A percentile compares a stretch with the other conserved stretches of the same genome.
Evolutionary conservation across 306 rosid species (phyloP).

Genomic region (Arachis hypogaea): DNA sequence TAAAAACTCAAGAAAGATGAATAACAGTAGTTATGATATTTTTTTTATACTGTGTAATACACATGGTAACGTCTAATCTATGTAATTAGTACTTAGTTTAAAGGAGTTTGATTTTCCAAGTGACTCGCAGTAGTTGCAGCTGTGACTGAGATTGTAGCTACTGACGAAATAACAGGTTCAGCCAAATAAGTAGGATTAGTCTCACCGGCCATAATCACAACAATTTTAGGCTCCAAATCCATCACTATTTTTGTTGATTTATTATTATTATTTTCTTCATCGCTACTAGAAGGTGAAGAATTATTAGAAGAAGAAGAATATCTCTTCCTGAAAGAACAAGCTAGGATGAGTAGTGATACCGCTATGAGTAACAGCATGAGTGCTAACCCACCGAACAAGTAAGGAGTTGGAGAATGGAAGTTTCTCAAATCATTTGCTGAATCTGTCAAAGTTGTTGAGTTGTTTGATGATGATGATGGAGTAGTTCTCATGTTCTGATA

Average conservation of each 20-base stretch:
- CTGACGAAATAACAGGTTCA: constrained; percentile 43
- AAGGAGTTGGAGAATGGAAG: constrained; percentile 72
- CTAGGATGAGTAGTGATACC: constrained; percentile 53
- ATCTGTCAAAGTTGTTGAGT: constrained; percentile 23
- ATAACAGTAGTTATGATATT: no score
- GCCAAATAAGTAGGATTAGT: constrained; percentile 74
- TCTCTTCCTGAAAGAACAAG: constrained; percentile 50
- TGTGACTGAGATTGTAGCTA: constrained; percentile 6
- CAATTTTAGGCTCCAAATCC: constrained; percentile 51
- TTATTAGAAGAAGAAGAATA: not conserved
- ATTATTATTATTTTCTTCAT: constrained; percentile 18
- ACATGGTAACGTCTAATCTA: not conserved
- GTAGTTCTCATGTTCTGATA: constrained; percentile 40
- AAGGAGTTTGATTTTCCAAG: not conserved
- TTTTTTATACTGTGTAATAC: no score
- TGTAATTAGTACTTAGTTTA: not conserved
- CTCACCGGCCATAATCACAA: constrained; percentile 88
- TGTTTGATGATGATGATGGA: constrained; percentile 1
- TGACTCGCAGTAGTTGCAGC: not conserved
- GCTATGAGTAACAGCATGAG: constrained; percentile 57
- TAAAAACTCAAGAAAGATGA: no score
- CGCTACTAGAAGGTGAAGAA: not conserved
- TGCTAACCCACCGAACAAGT: constrained; percentile 65
- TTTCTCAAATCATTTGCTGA: constrained; percentile 41
- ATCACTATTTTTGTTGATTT: constrained; percentile 18